phyloP scores from a whole-genome alignment of 805 yeast genomes.

The Saccharomycopsis oosterbeekiorum region DNA sequence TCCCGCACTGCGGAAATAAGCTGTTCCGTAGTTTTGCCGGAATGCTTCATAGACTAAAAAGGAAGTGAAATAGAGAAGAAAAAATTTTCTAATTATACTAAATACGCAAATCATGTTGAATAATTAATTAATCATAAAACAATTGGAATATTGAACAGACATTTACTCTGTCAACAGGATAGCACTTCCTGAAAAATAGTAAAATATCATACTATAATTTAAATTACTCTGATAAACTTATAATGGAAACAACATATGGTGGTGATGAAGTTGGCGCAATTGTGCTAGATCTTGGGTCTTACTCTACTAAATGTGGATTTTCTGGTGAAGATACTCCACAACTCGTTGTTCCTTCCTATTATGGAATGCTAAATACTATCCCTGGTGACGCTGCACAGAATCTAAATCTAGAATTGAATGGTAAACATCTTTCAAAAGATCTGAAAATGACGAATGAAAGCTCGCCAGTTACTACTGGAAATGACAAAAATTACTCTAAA shows the following conservation, averaged over 20 bases:
- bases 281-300: conserved; percentile 87
- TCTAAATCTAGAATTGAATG: conserved; percentile 19
- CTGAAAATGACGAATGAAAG: conserved; percentile 3
- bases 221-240: neutral
- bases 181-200: too few species aligned
- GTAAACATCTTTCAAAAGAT: neutral
- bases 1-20: too few species aligned
- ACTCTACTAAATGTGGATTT: conserved; percentile 73
- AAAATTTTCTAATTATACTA: too few species aligned
- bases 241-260: conserved; percentile 28
- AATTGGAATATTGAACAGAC: too few species aligned
- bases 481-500: neutral
- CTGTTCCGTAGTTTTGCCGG: too few species aligned
- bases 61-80: too few species aligned
- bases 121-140: too few species aligned
- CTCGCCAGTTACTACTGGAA: conserved; percentile 10
- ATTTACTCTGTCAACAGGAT: too few species aligned
- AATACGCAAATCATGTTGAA: too few species aligned
- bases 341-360: conserved; percentile 61
- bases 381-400: conserved; percentile 19
- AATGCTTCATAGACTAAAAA: too few species aligned
- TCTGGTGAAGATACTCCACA: conserved; percentile 90
- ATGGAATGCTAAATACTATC: conserved; percentile 28
- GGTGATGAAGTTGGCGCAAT: conserved; percentile 83
- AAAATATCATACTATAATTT: neutral